A percentile compares a stretch with the other conserved stretches of the same genome.
Conservation (phyloP, 768 basidiomycete species). For the Agrocybe chaxingu region DNA sequence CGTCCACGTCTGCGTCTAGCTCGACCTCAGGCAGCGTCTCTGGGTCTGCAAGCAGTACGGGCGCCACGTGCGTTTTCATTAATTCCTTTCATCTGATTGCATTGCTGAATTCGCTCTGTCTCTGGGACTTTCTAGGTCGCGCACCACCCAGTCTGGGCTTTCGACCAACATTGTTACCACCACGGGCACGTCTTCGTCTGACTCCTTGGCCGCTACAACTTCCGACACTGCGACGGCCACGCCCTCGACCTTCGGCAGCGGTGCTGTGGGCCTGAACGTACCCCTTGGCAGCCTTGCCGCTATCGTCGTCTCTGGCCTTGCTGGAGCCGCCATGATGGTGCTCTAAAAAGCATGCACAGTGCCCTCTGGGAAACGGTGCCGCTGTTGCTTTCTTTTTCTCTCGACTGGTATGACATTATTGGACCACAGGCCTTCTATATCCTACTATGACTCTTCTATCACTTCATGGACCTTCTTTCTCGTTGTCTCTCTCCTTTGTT, state of each 20-base stretch:
- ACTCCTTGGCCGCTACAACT: conserved; percentile 12
- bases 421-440: neutral
- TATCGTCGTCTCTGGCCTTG: conserved; percentile 41
- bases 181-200: no score
- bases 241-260: conserved; percentile 24
- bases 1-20: conserved; percentile 12
- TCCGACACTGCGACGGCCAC: conserved; percentile 16
- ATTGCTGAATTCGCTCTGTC: no score
- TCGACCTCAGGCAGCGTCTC: conserved; percentile 1
- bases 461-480: neutral
- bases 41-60: conserved; percentile 4
- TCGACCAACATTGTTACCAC: no score
- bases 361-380: neutral
- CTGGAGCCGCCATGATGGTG: conserved; percentile 42
- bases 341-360: conserved; percentile 28
- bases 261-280: conserved; percentile 21
- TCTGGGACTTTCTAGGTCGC: no score
- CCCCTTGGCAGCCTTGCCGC: conserved; percentile 22
- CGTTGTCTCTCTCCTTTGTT: no score
- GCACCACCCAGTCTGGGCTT: no score
- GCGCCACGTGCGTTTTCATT: conserved; percentile 1
- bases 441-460: neutral
- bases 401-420: neutral
- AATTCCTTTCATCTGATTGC: no score
- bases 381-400: neutral